phyloP scores from a whole-genome alignment of 768 basidiomycete genomes.

The Russula olivacea region DNA sequence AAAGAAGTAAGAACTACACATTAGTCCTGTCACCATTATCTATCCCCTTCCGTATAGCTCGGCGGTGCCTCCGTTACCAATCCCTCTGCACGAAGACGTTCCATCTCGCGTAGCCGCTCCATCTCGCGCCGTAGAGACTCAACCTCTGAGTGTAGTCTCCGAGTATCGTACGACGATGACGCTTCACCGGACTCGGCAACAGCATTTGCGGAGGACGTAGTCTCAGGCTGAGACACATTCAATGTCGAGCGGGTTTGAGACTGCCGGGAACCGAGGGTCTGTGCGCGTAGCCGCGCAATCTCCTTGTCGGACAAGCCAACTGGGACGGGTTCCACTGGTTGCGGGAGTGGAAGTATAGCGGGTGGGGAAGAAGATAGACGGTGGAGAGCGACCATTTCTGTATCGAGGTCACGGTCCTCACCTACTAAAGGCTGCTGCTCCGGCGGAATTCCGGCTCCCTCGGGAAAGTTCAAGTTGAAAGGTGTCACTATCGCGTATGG shows the following conservation, averaged over 20 bases:
- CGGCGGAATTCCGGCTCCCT: neutral
- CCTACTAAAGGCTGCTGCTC: neutral
- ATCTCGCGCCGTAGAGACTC: conserved; percentile 29
- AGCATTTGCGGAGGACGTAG: neutral
- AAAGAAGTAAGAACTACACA: neutral
- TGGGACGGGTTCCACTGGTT: neutral
- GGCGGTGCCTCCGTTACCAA: conserved; percentile 26
- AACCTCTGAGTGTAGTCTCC: conserved; percentile 26
- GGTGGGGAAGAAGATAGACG: neutral
- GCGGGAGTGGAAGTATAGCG: too few species aligned
- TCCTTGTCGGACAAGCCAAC: conserved; percentile 13
- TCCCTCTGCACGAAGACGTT: conserved; percentile 27
- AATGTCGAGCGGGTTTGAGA: neutral
- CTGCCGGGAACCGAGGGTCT: neutral
- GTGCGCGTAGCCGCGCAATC: conserved; percentile 9
- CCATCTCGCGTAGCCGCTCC: conserved; percentile 27
- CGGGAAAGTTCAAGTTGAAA: neutral
- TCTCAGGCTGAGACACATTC: neutral
- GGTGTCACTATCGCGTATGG: neutral
- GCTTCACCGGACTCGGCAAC: neutral
- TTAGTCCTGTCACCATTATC: neutral
- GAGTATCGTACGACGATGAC: neutral
- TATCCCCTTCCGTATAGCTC: conserved; percentile 15
- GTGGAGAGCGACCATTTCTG: neutral
- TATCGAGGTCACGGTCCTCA: neutral